A percentile compares a stretch with the other conserved stretches of the same genome.
Conservation (phyloP, 2,329 filamentous ascomycete species). For the Hymenoscyphus occultus region DNA sequence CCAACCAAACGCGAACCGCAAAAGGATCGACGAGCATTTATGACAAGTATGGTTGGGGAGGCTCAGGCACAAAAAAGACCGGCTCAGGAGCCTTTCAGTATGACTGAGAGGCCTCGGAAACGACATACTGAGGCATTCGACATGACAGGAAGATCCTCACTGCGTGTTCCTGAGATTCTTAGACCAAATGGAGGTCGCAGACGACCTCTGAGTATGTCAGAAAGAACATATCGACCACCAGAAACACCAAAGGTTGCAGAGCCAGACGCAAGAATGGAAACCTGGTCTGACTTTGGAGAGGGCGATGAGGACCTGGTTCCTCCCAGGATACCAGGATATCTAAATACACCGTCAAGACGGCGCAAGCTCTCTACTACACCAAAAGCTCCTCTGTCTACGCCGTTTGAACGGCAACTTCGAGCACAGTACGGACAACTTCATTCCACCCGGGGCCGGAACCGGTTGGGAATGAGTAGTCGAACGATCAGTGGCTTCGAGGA, state of each 20-base stretch:
- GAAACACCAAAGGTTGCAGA: constrained; percentile 9
- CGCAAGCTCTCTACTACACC: constrained; percentile 44
- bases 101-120: neutral
- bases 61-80: no score
- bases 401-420: constrained; percentile 41
- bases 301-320: constrained; percentile 23
- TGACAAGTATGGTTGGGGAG: no score
- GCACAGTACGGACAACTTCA: constrained; percentile 28
- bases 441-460: constrained; percentile 19
- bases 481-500: constrained; percentile 31
- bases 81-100: no score
- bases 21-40: neutral
- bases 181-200: no score
- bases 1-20: neutral
- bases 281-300: constrained; percentile 35
- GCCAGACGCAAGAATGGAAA: constrained; percentile 24
- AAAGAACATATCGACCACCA: constrained; percentile 21
- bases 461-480: constrained; percentile 23
- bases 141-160: no score
- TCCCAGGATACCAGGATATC: constrained; percentile 27
- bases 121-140: no score
- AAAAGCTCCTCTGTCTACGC: constrained; percentile 42
- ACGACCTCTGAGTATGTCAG: no score
- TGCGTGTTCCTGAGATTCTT: no score
- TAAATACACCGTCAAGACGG: constrained; percentile 41